Conservation (phyloP, 306 rosid genomes). For the Lablab purpureus region DNA sequence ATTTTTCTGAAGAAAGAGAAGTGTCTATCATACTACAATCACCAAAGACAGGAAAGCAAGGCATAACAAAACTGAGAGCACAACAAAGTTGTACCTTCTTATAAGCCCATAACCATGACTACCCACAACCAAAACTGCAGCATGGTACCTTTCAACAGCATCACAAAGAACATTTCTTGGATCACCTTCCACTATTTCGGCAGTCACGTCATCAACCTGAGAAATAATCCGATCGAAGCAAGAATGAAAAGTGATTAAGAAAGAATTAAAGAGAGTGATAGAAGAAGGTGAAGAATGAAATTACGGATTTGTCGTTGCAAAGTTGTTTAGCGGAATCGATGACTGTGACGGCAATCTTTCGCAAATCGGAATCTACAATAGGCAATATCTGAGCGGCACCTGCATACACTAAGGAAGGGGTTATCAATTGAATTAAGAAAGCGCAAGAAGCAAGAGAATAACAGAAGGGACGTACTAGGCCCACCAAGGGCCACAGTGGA, state of each 20-base stretch:
- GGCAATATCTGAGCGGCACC: constrained; percentile 69
- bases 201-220: constrained; percentile 59
- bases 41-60: constrained; percentile 1
- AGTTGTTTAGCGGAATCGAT: constrained; percentile 54
- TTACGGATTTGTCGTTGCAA: constrained; percentile 60
- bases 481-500: constrained; percentile 68
- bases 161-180: constrained; percentile 77
- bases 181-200: constrained; percentile 74
- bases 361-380: constrained; percentile 64
- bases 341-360: constrained; percentile 51
- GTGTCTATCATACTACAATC: neutral
- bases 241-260: too few relatives aligned
- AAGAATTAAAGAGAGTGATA: neutral
- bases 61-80: neutral
- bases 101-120: constrained; percentile 87
- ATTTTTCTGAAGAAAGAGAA: constrained; percentile 26
- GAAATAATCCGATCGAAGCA: neutral
- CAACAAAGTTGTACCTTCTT: constrained; percentile 60
- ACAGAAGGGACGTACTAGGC: constrained; percentile 52
- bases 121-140: constrained; percentile 77
- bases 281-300: neutral
- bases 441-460: neutral
- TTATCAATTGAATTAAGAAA: neutral
- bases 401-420: constrained; percentile 33
- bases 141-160: constrained; percentile 69